Evolutionary conservation across 306 rosid species (phyloP).

Genomic region (Begonia peltatifolia): DNA sequence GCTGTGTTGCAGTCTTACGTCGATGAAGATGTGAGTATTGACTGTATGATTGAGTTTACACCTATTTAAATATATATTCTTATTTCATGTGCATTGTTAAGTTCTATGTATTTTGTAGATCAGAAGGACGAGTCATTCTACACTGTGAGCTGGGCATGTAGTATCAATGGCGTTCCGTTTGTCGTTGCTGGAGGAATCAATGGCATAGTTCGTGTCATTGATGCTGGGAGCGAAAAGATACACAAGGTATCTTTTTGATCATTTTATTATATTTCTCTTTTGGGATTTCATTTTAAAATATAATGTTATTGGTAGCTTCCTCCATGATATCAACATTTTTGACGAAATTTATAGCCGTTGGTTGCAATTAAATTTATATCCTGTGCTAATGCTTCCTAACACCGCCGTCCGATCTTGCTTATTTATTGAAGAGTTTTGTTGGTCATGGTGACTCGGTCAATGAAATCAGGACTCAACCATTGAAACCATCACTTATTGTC

Average conservation of each 20-base stretch:
- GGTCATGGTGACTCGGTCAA: constrained; percentile 96
- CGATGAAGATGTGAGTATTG: constrained; percentile 74
- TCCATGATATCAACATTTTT: too few relatives aligned
- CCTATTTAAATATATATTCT: not conserved
- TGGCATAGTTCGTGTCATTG: constrained; percentile 68
- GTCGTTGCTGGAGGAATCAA: constrained; percentile 86
- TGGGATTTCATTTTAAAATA: too few relatives aligned
- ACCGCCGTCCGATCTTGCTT: constrained; percentile 5
- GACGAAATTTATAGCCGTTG: too few relatives aligned
- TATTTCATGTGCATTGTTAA: constrained; percentile 11
- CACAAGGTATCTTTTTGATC: constrained; percentile 40
- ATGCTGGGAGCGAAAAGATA: constrained; percentile 75
- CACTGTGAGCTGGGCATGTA: constrained; percentile 84
- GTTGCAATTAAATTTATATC: too few relatives aligned
- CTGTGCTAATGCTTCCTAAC: not conserved
- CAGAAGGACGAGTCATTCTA: constrained; percentile 98
- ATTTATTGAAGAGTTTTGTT: constrained; percentile 54
- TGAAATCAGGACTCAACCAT: constrained; percentile 80
- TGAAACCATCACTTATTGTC: constrained; percentile 68
- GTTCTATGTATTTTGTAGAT: constrained; percentile 33
- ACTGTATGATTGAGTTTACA: not conserved
- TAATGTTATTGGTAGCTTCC: too few relatives aligned
- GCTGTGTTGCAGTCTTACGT: constrained; percentile 85
- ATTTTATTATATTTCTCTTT: too few relatives aligned
- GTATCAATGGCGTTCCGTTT: constrained; percentile 46